Base-by-base conservation (phyloP, 2,329 filamentous ascomycete species). In the Pestalotiopsis sp. region DNA sequence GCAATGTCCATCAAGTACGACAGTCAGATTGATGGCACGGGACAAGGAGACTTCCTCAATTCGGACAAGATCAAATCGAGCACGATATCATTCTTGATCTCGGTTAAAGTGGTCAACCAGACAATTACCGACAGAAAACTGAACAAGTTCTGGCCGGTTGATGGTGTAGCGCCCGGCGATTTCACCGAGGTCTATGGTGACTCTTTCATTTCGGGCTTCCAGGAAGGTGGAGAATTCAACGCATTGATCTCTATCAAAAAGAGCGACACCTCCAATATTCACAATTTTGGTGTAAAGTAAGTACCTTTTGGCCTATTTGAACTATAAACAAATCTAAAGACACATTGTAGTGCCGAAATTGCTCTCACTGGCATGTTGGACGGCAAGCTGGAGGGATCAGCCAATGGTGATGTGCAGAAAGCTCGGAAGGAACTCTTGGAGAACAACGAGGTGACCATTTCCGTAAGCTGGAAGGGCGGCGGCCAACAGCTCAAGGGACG, bases 81-180 rank as follows among this genome's bases (percentile, higher is more conserved):
- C 20, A 61, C 58, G 6, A n/a, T 61, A n/a, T 61, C 58, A 3
- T 61, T 20, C 20, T 38, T 61, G 14, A 61, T 61, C 7, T 61
- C 58, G n/a, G 58, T 61, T 14, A 61, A 61, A 12, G 58, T 61
- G 7, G 58, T 61, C 23, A 61, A 61, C 58, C 58, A 61, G 58
- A 38, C 36, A 14, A 61, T 61, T 7, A 61, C 36, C 6, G 58
- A 61, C 58, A 14, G 25, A 4, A 31, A 31, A 14, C 17, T 61
- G 23, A 61, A 31, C 58, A 61, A 61, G 20, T 61, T 61, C 36
- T 61, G 25, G 25, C 58, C 58, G 4, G 36, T 61, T 38, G 36
- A 31, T 38, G 58, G 58, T 13, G 58, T 61, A 17, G 36, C 25
- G 1, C 58, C 58, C 1, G 25, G 25, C 17, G 36, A 61, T 38